Base-by-base conservation (phyloP, 1,284 basidiomycete species). In the Pseudomicrostroma phylloplanum region DNA sequence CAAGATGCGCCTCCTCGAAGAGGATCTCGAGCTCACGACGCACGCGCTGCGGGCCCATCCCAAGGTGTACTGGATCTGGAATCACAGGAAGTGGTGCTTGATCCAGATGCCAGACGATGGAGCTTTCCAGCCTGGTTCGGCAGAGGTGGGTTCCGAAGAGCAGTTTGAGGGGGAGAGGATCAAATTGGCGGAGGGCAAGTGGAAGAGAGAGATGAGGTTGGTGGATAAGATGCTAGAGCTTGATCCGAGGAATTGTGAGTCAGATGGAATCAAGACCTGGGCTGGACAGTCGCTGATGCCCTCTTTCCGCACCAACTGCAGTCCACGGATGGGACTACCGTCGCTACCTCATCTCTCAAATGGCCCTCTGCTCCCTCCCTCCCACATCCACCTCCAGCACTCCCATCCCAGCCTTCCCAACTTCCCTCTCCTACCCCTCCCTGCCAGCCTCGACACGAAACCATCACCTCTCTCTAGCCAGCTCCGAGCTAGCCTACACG, bases 401-500 rank as follows among this genome's bases (percentile, higher is more conserved):
- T 4, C 57, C 61, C 8, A 12, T 17, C 1, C 23, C 46, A 19
- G 30, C 30, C 8, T 40, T 64, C 11, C 53, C 55, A 15, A 4
- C 19, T 39, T 30, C 36, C 17, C 53, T 25, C 26, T 15, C 13
- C 13, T 7, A 25, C 19, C 30, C n/a, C 6, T 15, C 13, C 15
- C 57, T 59, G 1, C 36, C 57, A 17, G 42, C 25, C 1, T 25
- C 30, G 9, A 54, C 11, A 15, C 54, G 41, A 0, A 23, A 23
- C 13, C 43, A 41, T 7, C 63, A 71, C 21, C 21, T 73, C 0
- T 25, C 43, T 6, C 60, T 76, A 1, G 75, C 75, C 0, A 41
- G 67, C 11, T 54, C 30, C 0, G 75, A 79, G 56, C 64, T 79
- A 8, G 55, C 58, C 0, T 79, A 72, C 54, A 94, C 94, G 1